These are phyloP conservation scores for Pseudogymnoascus sp. DNA, from an alignment of 2,329 filamentous ascomycete species.

Conservation along the genomic window DNA sequence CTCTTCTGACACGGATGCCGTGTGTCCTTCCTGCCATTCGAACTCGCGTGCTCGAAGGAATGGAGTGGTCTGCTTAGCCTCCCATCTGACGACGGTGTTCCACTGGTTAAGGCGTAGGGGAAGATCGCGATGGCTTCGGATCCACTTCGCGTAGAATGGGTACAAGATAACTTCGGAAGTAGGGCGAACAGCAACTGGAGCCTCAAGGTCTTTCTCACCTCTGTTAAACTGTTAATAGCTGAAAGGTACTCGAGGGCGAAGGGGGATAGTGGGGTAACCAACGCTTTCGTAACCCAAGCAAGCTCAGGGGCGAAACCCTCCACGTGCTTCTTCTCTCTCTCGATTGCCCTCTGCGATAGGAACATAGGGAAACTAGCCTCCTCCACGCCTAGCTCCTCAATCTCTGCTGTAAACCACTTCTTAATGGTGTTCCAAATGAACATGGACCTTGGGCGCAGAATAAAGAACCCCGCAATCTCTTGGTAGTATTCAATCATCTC, in stretches of 20 bases:
- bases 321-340: slow-evolving; percentile 80
- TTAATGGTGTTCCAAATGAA: slow-evolving; percentile 58
- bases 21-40: slow-evolving; percentile 83
- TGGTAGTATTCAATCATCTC: slow-evolving; percentile 94
- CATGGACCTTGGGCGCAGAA: slow-evolving; percentile 66
- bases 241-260: slow-evolving; percentile 9
- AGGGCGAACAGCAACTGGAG: slow-evolving; percentile 58
- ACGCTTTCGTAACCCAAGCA: slow-evolving; percentile 81
- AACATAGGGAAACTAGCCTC: slow-evolving; percentile 97
- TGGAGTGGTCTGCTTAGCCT: slow-evolving; percentile 83
- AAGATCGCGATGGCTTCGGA: slow-evolving; percentile 89
- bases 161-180: slow-evolving; percentile 82
- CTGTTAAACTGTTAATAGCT: slow-evolving; percentile 36
- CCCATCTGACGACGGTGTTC: slow-evolving; percentile 92
- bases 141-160: slow-evolving; percentile 93
- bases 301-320: slow-evolving; percentile 96
- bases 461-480: slow-evolving; percentile 94
- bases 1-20: slow-evolving; percentile 78
- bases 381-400: slow-evolving; percentile 85
- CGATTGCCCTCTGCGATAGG: slow-evolving; percentile 71
- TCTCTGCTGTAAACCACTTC: slow-evolving; percentile 62
- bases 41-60: slow-evolving; percentile 94
- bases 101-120: slow-evolving; percentile 94
- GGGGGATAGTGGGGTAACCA: slow-evolving; percentile 27
- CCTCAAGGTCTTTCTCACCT: slow-evolving; percentile 87